Conservation (phyloP, 768 basidiomycete species). For the Lenzites betulinus region DNA sequence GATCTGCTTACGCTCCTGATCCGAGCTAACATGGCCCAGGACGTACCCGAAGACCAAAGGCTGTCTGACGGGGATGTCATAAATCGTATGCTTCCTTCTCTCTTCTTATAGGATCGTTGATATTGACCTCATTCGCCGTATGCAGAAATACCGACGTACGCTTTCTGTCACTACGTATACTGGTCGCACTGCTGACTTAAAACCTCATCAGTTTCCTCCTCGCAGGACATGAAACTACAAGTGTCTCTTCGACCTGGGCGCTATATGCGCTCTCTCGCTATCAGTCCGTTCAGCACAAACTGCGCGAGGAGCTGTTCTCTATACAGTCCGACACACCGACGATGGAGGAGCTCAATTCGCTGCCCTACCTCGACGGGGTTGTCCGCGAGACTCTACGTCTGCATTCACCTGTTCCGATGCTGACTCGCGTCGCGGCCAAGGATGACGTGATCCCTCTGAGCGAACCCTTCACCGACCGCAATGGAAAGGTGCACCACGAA, state of each 20-base stretch:
- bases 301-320: slow-evolving; percentile 43
- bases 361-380: slow-evolving; percentile 70
- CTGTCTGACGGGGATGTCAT: slow-evolving; percentile 67
- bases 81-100: slow-evolving; percentile 41
- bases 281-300: slow-evolving; percentile 38
- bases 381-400: slow-evolving; percentile 61
- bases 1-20: slow-evolving; percentile 65
- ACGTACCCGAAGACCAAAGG: slow-evolving; percentile 54
- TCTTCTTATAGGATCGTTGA: neutral
- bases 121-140: no score
- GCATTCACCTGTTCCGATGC: slow-evolving; percentile 52
- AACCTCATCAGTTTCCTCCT: slow-evolving; percentile 28
- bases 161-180: neutral
- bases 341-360: slow-evolving; percentile 67
- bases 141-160: slow-evolving; percentile 30
- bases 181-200: no score
- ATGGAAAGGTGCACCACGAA: slow-evolving; percentile 19
- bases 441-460: slow-evolving; percentile 56
- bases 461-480: slow-evolving; percentile 30
- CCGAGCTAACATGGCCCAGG: slow-evolving; percentile 63
- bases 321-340: slow-evolving; percentile 50
- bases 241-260: slow-evolving; percentile 38
- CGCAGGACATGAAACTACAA: slow-evolving; percentile 47
- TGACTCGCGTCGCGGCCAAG: slow-evolving; percentile 46
- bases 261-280: slow-evolving; percentile 42